Evolutionary conservation across 441 rosid species (phyloP), one percentile per base, ranked within the genome.

Genomic region (Heliophila coronopifolia): DNA sequence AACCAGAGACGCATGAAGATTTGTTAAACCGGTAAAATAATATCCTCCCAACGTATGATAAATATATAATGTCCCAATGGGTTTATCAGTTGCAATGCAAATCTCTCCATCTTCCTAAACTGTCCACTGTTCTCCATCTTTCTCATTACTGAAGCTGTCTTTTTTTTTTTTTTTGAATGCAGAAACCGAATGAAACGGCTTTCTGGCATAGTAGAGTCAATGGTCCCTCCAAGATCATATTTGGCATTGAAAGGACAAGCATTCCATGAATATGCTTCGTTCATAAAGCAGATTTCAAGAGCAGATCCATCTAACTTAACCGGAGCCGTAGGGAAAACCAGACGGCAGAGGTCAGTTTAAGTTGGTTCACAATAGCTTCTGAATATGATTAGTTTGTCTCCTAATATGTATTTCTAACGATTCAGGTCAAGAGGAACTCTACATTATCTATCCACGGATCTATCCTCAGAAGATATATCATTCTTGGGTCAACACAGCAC

Each of bases 241-340:
- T n/a, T n/a, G n/a, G n/a, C 73, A 51, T 46, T 83, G 59, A 81
- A 74, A 73, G 94, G 88, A 41, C 40, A 40, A 49, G 74, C 84
- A 38, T 76, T 76, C 39, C 73, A 76, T 30, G 97, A 92, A 56
- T 92, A 88, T 58, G 61, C 77, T 54, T 83, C 95, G 49, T 77
- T 78, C 31, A 59, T 92, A 55, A 56, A 78, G 30, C 54, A 57
- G 61, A 88, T 92, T 45, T 77, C 92, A 48, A 78, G 80, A 73
- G 71, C 78, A 8, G 86, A 80, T 73, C 59, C 79, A 50, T 76
- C 77, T 46, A 83, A 79, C 40, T 30, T 76, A 55, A 70, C 83
- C 2, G 65, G 57, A 40, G 67, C 63, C 62, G 59, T 19, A 14
- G 52, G 63, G 66, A 60, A 54, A 27, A 45, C 63, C 17, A 78